Evolutionary conservation across 345 rosid species (phyloP), one percentile per base, ranked within the genome.

Genomic region (Pistacia atlantica): DNA sequence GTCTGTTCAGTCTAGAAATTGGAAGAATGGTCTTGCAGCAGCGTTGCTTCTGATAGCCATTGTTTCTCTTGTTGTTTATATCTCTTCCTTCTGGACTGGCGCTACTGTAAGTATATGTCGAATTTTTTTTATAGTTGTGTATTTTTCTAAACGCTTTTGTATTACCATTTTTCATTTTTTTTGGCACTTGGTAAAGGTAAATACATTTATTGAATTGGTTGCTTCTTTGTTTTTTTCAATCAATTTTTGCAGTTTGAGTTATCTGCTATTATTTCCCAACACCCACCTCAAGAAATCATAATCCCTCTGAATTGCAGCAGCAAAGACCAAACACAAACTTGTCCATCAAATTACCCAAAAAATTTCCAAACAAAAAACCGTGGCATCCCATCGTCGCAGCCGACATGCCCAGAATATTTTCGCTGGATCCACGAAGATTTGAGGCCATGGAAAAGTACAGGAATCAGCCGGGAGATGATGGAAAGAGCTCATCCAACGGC

Each of bases 381-480:
- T 38, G 72, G 71, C 57, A 17, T 4, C 33, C 66, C 81, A 42
- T 69, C 80, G 6, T 45, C 71, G 10, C 12, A 55, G 62, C 46
- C 71, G 14, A 60, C 73, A 10, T 90, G 92, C 60, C 94, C 94
- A 0, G 84, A 87, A 2, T 87, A 86, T 73, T 87, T 87, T 71
- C 81, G 86, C n/a, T 90, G 94, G 94, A 90, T 90, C 87, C 91
- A 87, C 56, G 91, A 90, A 75, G 94, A 90, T 71, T 82, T 90
- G 59, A 78, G 73, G 46, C 92, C 94, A 4, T 90, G 94, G 94
- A 77, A 66, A 69, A 49, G n/a, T 12, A 69, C 85, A 0, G 92
- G 92, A 52, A 90, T 90, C 82, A 75, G 84, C 17, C 76, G 87
- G 64, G 91, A 87, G 49, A 87, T 80, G 85, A 77, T 90, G 65